Conservation (phyloP, 768 basidiomycete species). For the Cystofilobasidium capitatum region DNA sequence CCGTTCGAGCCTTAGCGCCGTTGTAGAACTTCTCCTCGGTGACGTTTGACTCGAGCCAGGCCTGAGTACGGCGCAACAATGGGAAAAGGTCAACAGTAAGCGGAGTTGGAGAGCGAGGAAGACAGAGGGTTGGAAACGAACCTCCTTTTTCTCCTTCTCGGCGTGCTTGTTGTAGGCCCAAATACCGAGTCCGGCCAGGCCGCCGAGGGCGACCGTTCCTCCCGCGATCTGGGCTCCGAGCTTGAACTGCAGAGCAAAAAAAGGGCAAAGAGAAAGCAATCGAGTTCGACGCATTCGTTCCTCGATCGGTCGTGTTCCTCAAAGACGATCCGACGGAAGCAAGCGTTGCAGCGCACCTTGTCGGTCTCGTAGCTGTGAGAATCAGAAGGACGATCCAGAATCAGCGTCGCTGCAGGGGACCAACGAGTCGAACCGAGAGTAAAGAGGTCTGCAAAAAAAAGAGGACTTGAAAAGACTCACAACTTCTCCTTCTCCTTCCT, state of each 20-base stretch:
- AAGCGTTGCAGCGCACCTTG: neutral
- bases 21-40: neutral
- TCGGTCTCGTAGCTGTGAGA: neutral
- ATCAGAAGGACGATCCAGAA: neutral
- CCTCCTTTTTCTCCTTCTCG: neutral
- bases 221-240: conserved; percentile 3
- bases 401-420: too few relatives aligned
- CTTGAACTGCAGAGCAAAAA: neutral
- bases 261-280: neutral
- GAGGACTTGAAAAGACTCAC: neutral
- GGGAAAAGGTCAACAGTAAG: neutral
- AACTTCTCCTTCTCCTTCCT: neutral
- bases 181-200: neutral
- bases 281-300: neutral
- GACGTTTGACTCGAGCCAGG: neutral
- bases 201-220: neutral
- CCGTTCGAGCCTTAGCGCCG: neutral
- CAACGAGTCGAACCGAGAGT: neutral
- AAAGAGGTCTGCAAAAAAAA: neutral
- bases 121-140: neutral
- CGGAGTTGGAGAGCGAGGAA: neutral
- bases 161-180: conserved; percentile 7
- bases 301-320: too few relatives aligned
- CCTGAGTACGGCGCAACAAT: neutral
- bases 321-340: too few relatives aligned